Evolutionary conservation across 192 early-diverging fungal genomes (phyloP), one percentile per base, ranked within the genome.

Genomic region (Powellomyces hirtus): DNA sequence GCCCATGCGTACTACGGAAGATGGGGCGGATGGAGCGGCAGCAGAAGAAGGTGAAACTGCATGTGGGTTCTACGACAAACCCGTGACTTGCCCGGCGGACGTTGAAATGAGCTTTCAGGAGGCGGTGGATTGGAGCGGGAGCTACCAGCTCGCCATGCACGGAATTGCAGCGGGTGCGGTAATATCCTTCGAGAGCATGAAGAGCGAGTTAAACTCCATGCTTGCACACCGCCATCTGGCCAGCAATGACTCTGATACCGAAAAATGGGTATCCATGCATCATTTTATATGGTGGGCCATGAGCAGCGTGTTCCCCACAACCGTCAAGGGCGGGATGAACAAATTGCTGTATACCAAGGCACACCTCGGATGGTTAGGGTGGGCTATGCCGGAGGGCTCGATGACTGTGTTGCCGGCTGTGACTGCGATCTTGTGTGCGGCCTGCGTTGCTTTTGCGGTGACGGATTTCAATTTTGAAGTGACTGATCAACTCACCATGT

Each of bases 61-160:
- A 11, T 50, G 40, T 30, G 62, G 44, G 1, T 46, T 64, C 44
- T 44, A 31, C 26, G 44, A 64, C 1, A 13, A 20, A 2, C 27
- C 34, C 62, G 14, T 16, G 4, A 64, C 62, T n/a, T 64, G 62
- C 26, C 8, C 62, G 5, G 40, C 42, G 44, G 62, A 64, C 30
- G 31, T 14, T 16, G 62, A 64, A 45, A 50, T 64, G 62, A 64
- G 62, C 44, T 64, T 11, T 64, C 62, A 64, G 44, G 62, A 64
- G 20, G 44, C 50, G 20, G 44, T 64, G 1, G 62, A 64, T 45
- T 64, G 62, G 62, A 42, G n/a, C 14, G 62, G 62, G 50, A 50
- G 14, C 8, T 64, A 11, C 20, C 40, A 64, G 1, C 44, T 64
- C 22, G 22, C 62, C 2, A 20, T 3, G 22, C 62, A 64, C 26